These are phyloP conservation scores for Cladosporium sp. DNA, from an alignment of 2,329 filamentous ascomycete genomes.

Conservation along the genomic window DNA sequence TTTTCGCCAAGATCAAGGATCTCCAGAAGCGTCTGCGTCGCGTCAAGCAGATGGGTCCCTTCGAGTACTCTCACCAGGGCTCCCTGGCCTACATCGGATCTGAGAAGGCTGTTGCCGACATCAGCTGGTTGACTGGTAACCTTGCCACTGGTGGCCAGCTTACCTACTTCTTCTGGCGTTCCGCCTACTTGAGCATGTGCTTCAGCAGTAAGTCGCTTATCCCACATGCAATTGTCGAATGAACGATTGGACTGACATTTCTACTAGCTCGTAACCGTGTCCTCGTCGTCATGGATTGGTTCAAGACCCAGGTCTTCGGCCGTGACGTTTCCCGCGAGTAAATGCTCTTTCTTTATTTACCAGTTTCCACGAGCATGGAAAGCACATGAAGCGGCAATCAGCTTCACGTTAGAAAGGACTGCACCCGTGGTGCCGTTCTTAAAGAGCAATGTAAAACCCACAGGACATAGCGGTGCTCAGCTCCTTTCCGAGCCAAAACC, in stretches of 20 bases:
- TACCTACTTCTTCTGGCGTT: slow-evolving; percentile 98
- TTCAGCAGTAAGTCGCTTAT: slow-evolving; percentile 83
- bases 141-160: slow-evolving; percentile 82
- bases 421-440: background rate
- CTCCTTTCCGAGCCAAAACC: background rate
- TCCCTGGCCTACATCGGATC: slow-evolving; percentile 96
- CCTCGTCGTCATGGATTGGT: slow-evolving; percentile 89
- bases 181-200: slow-evolving; percentile 98
- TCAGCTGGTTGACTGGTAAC: slow-evolving; percentile 96
- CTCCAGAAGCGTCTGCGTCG: slow-evolving; percentile 83
- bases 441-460: background rate
- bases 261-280: slow-evolving; percentile 82
- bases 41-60: slow-evolving; percentile 93
- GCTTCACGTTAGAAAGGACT: background rate
- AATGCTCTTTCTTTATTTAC: background rate
- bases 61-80: slow-evolving; percentile 98
- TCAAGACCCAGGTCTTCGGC: slow-evolving; percentile 95
- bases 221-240: background rate
- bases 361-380: background rate
- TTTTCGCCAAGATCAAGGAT: slow-evolving; percentile 76
- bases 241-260: slow-evolving; percentile 23
- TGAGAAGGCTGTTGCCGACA: slow-evolving; percentile 95
- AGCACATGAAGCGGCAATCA: slow-evolving; percentile 1
- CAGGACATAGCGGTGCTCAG: slow-evolving; percentile 3
- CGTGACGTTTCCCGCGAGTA: slow-evolving; percentile 88